Evolutionary conservation across 1,284 basidiomycete species (phyloP), one percentile per base, ranked within the genome.

Genomic region (Leccinum subrobustum): DNA sequence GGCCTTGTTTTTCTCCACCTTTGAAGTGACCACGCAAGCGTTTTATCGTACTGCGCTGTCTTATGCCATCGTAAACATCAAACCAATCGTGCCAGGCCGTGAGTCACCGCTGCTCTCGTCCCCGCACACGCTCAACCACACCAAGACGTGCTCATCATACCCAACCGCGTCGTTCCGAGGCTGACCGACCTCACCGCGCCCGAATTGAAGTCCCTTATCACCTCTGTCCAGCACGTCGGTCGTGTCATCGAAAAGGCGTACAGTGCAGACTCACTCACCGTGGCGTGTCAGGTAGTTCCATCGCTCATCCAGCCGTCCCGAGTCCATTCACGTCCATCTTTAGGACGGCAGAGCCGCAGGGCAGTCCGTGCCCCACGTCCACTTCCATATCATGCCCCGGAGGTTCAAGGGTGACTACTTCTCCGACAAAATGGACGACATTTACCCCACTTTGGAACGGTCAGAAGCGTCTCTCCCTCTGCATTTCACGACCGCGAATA

Each of bases 61-160:
- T 0, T 89, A 86, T 71, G 95, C 91, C 4, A 89, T 96, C 65
- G 95, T 96, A 52, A 97, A 97, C 73, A 83, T 96, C 64, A 96
- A 95, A 70, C 95, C 95, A 1, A 87, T 97, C 64, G 87, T 96
- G 9, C 93, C 93, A 23, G 95, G 95, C 51, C 94, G 94, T 96
- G 73, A 77, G 93, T 82, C 1, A n/a, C 8, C 52, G 54, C 61
- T 16, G 12, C 4, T 6, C n/a, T 3, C 4, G 0, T 16, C 12
- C 3, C 3, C 8, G 0, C 23, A 1, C 16, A 27, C 25, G 3
- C 60, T 65, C 56, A 64, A n/a, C 50, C 31, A 23, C 29, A 39
- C 29, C 35, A 70, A 96, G 95, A 98, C 77, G 92, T 97, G 2
- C 87, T 98, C 42, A 88, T 98, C 57, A 79, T 95, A 20, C 92